Base-by-base conservation (phyloP, 305 asterid genomes). In the Plantago rigida region DNA sequence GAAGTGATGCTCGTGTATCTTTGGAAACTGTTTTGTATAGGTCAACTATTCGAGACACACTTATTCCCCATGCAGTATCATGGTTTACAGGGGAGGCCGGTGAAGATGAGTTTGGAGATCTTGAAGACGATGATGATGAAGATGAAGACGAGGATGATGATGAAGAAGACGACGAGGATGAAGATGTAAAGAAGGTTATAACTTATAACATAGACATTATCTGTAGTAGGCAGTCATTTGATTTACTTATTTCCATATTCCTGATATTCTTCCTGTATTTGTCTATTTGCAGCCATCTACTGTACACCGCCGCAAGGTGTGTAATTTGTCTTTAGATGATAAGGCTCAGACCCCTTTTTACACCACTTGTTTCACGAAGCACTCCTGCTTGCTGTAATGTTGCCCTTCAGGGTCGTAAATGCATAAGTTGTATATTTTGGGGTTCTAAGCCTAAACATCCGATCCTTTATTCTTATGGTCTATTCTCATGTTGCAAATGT, bases 71-170 rank as follows among this genome's bases (percentile, higher is more conserved):
- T 82, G 97, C 95, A 0, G 94, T 90, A 12, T 87, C 95, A 53
- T 90, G 97, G 97, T 90, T 79, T 71, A 90, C 97, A 4, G 95
- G 97, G 15, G 97, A 89, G 72, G 95, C 97, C 64, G 89, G 77
- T 12, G 76, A 84, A 51, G 94, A 78, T 19, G 95, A 87, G 52
- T 82, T 75, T 62, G 19, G 19, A 17, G 19, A 17, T 17, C 19
- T 17, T 17, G 19, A 17, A 17, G 82, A 69, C 1, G 91, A 84
- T 55, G 50, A 84, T 55, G 50, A 79, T 29, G 86, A 75, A 5
- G 94, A 77, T 2, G 95, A 86, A 7, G 91, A 75, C 0, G 94
- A 77, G 0, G 85, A 75, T 0, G 94, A 80, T 0, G 87, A 75
- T 0, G 85, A 84, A 0, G 90, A 78, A 0, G 90, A 83, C 0